Evolutionary conservation across 306 rosid species (phyloP).

Genomic region (Cucurbita ficifolia): DNA sequence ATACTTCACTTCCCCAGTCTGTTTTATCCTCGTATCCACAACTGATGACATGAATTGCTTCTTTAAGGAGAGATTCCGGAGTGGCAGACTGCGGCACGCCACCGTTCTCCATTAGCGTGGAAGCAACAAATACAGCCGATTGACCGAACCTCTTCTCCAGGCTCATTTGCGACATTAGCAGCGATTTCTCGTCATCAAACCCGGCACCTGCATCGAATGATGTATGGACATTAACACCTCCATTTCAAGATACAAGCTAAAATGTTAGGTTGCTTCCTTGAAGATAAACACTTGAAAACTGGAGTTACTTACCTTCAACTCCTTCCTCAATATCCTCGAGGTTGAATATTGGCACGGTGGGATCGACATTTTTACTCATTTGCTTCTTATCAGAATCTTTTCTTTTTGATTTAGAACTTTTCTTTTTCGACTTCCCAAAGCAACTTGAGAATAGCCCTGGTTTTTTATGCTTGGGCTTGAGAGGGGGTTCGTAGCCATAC

Average conservation of each 20-base stretch:
- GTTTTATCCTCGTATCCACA: slow-evolving; percentile 94
- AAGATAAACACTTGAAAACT: not conserved
- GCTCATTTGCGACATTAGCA: slow-evolving; percentile 86
- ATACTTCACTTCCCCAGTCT: slow-evolving; percentile 91
- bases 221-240: not conserved
- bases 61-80: slow-evolving; percentile 90
- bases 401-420: slow-evolving; percentile 58
- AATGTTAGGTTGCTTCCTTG: not conserved
- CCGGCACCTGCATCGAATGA: slow-evolving; percentile 49
- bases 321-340: slow-evolving; percentile 97
- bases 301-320: slow-evolving; percentile 51
- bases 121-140: slow-evolving; percentile 85
- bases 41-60: slow-evolving; percentile 97
- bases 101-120: slow-evolving; percentile 96
- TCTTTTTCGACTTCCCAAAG: slow-evolving; percentile 60
- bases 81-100: slow-evolving; percentile 97
- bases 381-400: slow-evolving; percentile 75
- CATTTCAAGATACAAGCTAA: not conserved
- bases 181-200: slow-evolving; percentile 87
- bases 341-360: slow-evolving; percentile 76
- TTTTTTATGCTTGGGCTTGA: slow-evolving; percentile 73
- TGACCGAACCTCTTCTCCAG: slow-evolving; percentile 96
- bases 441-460: slow-evolving; percentile 47
- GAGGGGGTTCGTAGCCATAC: slow-evolving; percentile 92
- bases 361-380: slow-evolving; percentile 56